Evolutionary conservation across 2,329 filamentous ascomycete species (phyloP).

Genomic region (Ophiostoma tasmaniense): DNA sequence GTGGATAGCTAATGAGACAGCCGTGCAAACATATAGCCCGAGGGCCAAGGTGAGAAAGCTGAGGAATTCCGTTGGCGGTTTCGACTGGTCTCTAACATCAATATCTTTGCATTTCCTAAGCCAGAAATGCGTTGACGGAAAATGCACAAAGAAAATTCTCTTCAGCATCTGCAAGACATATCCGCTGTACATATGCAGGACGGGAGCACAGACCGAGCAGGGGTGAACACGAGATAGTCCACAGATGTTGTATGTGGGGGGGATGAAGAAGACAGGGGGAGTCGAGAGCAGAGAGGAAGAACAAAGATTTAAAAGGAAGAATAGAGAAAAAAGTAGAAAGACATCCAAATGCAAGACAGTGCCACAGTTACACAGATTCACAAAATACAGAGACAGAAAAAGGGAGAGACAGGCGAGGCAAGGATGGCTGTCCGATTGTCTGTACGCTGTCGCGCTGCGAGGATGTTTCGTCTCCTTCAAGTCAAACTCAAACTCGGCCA

Average conservation of each 20-base stretch:
- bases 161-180: conserved; percentile 6
- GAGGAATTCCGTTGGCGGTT: not conserved
- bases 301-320: not conserved
- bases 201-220: conserved; percentile 9
- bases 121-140: too few species aligned
- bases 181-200: conserved; percentile 10
- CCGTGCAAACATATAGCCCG: not conserved
- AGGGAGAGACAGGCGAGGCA: conserved; percentile 12
- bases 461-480: not conserved
- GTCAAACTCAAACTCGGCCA: not conserved
- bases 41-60: not conserved
- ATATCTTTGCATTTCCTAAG: not conserved
- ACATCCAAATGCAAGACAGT: not conserved
- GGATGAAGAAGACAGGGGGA: not conserved
- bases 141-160: not conserved
- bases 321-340: not conserved
- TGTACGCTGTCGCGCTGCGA: not conserved
- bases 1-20: not conserved
- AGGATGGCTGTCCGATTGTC: not conserved
- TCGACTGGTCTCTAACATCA: not conserved
- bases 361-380: not conserved
- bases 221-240: conserved; percentile 15
- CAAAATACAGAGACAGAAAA: not conserved
- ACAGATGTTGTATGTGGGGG: conserved; percentile 7
- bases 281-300: not conserved